Percentiles rank a stretch among this genome's conserved stretches.
Conservation (phyloP, 2,329 filamentous ascomycete species). For the Chrysoporthe puriensis region DNA sequence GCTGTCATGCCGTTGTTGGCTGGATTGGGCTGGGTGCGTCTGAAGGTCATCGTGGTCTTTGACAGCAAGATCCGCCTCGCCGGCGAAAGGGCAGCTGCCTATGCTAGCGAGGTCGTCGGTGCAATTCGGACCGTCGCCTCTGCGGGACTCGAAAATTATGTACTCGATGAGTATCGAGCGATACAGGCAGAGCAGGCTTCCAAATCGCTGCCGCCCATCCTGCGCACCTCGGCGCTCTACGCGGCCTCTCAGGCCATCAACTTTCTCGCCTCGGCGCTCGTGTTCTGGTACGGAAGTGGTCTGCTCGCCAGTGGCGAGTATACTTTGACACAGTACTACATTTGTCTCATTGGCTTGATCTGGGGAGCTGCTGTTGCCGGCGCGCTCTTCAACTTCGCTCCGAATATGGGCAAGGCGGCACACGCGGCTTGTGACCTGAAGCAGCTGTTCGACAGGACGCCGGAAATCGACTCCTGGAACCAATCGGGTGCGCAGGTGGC, state of each 20-base stretch:
- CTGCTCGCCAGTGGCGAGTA: background rate
- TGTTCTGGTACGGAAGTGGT: background rate
- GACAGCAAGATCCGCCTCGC: no score
- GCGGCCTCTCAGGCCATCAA: background rate
- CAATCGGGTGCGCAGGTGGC: background rate
- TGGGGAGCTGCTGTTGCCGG: background rate
- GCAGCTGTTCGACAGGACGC: background rate
- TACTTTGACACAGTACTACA: background rate
- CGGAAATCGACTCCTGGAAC: background rate
- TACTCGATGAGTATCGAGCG: background rate
- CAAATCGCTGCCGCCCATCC: background rate
- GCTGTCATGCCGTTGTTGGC: no score
- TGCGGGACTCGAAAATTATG: background rate
- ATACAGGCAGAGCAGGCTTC: background rate
- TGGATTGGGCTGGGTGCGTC: no score
- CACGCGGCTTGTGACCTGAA: background rate
- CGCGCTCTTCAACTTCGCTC: background rate
- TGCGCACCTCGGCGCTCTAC: background rate
- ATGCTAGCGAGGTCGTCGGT: background rate
- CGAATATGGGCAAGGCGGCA: background rate
- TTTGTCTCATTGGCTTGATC: background rate
- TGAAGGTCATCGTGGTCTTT: no score
- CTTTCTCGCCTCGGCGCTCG: background rate
- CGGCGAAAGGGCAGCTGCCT: no score
- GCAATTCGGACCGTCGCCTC: background rate